Evolutionary conservation across 2,329 filamentous ascomycete genomes (phyloP).

Genomic region (Sarocladium strictum): DNA sequence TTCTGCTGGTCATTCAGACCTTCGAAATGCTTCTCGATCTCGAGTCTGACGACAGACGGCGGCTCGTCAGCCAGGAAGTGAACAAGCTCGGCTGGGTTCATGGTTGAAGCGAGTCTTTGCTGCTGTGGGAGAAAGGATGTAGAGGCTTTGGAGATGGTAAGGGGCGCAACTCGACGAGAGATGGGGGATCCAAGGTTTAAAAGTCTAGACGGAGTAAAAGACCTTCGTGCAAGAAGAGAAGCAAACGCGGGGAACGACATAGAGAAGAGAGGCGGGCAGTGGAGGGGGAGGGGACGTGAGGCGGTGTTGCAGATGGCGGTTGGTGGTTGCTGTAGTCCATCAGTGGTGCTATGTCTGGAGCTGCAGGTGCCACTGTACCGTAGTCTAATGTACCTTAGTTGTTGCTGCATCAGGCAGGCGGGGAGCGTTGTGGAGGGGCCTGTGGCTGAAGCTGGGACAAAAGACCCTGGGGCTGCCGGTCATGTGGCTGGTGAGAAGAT

Average conservation of each 20-base stretch:
- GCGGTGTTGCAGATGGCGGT: background rate
- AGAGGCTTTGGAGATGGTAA: conserved; percentile 14
- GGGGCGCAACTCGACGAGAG: conserved; percentile 15
- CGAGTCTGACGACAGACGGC: conserved; percentile 78
- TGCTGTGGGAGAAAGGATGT: conserved; percentile 9
- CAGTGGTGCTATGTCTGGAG: background rate
- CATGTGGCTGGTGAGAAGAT: background rate
- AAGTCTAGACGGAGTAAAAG: conserved; percentile 18
- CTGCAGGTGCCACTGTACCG: background rate
- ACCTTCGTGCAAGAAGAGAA: conserved; percentile 9
- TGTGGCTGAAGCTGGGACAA: conserved; percentile 2
- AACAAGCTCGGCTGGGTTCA: conserved; percentile 55
- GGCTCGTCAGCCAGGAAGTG: conserved; percentile 90
- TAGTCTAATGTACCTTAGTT: background rate
- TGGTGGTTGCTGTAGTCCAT: background rate
- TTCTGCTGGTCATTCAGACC: conserved; percentile 69
- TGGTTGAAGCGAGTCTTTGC: conserved; percentile 32
- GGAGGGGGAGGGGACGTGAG: background rate
- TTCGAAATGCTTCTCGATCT: conserved; percentile 91
- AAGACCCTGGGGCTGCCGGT: background rate
- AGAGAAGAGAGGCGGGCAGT: conserved; percentile 3
- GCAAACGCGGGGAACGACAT: conserved; percentile 4
- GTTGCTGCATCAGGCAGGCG: conserved; percentile 2
- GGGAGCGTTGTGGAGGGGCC: background rate
- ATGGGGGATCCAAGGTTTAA: conserved; percentile 22